Evolutionary conservation across 2,329 filamentous ascomycete species (phyloP), one percentile per base, ranked within the genome.

Genomic region (Colletotrichum abscissum): DNA sequence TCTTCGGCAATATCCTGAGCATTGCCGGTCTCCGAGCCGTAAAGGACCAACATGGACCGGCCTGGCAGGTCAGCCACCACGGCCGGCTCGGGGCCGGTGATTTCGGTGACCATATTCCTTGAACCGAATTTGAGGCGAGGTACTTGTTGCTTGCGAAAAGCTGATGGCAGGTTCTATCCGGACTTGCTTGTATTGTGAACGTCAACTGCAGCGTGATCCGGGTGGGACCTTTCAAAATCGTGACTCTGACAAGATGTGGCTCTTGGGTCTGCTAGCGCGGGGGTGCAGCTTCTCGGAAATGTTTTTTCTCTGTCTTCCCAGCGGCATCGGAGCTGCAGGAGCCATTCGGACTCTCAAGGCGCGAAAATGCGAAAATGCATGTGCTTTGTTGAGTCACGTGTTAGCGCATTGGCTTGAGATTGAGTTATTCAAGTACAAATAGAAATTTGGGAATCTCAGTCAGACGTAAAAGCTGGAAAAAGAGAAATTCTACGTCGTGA

Each of bases 1-100:
- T 98, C 95, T 78, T 95, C 92, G 24, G 97, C 96, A 75, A 96
- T 90, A 83, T 98, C 96, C 82, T 98, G 94, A 67, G 95, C 93
- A 80, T 97, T 98, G 69, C 97, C 97, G 26, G 95, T 98, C 85
- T 99, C 97, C 52, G 96, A 97, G 68, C 95, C 97, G 84, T 98
- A 99, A 42, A 97, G 88, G 71, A 99, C 88, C 76, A 97, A 89
- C 63, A 89, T 82, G 72, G 83, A 85, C 76, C 88, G 82, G 76
- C 75, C 72, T 16, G 76, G 74, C 6, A 82, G 62, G 63, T 76
- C 76, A 56, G 78, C 76, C 77, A 81, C 64, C 63, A 66, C 65
- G 58, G 66, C 69, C 59, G 72, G 54, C 67, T 69, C 64, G 64
- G 76, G 75, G 33, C 74, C 76, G 24, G 67, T 65, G 26, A 49